Percentiles rank a stretch among this genome's conserved stretches.
These are phyloP conservation scores for Amylostereum areolatum DNA, from an alignment of 1,284 basidiomycete species.

Conservation along the genomic window DNA sequence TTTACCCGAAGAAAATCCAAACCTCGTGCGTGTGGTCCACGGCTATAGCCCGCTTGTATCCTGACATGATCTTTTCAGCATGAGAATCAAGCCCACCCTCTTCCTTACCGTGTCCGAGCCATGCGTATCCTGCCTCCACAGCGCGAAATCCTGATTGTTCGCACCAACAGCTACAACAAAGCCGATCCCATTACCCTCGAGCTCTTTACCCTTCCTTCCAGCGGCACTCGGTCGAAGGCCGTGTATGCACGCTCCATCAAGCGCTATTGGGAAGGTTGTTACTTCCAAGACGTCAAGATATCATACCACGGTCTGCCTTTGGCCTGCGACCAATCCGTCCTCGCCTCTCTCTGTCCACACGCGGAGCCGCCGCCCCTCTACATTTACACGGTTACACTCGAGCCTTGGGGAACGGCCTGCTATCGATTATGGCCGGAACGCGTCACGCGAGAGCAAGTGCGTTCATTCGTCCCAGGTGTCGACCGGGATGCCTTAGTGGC, in stretches of 20 bases:
- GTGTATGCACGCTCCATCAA: constrained; percentile 15
- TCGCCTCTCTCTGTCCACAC: constrained; percentile 21
- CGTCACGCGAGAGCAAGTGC: constrained; percentile 6
- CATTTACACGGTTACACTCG: constrained; percentile 26
- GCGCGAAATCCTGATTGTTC: constrained; percentile 49
- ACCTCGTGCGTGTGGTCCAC: constrained; percentile 6
- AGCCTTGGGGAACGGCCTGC: constrained; percentile 12
- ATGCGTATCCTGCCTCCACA: constrained; percentile 52
- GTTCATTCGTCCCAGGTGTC: constrained; percentile 4
- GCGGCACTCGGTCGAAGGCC: constrained; percentile 14
- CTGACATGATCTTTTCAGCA: not conserved
- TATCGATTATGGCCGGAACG: constrained; percentile 12
- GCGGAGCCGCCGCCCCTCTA: constrained; percentile 44
- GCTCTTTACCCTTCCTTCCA: constrained; percentile 24
- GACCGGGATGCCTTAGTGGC: constrained; percentile 1
- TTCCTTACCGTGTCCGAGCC: constrained; percentile 36
- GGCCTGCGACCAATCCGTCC: constrained; percentile 26
- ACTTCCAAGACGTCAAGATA: constrained; percentile 38
- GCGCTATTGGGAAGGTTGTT: constrained; percentile 14
- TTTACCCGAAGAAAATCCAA: constrained; percentile 9
- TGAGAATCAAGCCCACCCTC: not conserved
- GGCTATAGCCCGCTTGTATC: constrained; percentile 2
- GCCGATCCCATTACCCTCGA: constrained; percentile 20
- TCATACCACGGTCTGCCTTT: constrained; percentile 40
- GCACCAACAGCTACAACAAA: constrained; percentile 22